These are phyloP conservation scores for Talaromyces verruculosus DNA, from an alignment of 2,329 filamentous ascomycete species.

Conservation along the genomic window DNA sequence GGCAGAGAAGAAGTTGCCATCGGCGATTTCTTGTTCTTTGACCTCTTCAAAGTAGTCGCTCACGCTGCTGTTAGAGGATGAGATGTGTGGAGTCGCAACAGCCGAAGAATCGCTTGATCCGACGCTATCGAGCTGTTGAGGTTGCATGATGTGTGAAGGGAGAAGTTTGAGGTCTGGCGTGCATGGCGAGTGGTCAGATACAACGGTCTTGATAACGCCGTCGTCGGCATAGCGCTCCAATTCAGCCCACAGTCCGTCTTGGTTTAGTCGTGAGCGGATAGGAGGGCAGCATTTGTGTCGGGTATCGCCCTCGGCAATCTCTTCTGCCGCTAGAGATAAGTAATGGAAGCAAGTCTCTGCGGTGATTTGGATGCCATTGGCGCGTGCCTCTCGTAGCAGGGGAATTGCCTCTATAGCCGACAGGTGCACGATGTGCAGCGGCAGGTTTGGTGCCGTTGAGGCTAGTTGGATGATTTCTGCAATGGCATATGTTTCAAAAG, in stretches of 20 bases:
- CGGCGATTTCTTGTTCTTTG: constrained; percentile 37
- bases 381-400: constrained; percentile 70
- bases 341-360: constrained; percentile 97
- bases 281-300: constrained; percentile 94
- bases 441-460: constrained; percentile 74
- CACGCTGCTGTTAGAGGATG: constrained; percentile 19
- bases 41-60: constrained; percentile 29
- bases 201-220: constrained; percentile 85
- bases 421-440: constrained; percentile 90
- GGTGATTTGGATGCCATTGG: constrained; percentile 76
- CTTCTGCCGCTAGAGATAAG: constrained; percentile 77
- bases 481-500: constrained; percentile 89
- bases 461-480: constrained; percentile 81
- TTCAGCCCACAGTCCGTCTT: constrained; percentile 84
- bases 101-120: constrained; percentile 26
- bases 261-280: constrained; percentile 77
- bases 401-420: constrained; percentile 88
- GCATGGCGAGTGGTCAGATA: constrained; percentile 94
- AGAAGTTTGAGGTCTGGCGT: constrained; percentile 91
- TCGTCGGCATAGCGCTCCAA: constrained; percentile 60
- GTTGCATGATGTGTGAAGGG: constrained; percentile 63
- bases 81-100: constrained; percentile 15
- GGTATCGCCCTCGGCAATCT: constrained; percentile 80
- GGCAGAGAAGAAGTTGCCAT: constrained; percentile 88
- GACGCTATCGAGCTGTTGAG: neutral